Conservation (phyloP, 768 basidiomycete genomes). For the Macrolepiota albuminosa region DNA sequence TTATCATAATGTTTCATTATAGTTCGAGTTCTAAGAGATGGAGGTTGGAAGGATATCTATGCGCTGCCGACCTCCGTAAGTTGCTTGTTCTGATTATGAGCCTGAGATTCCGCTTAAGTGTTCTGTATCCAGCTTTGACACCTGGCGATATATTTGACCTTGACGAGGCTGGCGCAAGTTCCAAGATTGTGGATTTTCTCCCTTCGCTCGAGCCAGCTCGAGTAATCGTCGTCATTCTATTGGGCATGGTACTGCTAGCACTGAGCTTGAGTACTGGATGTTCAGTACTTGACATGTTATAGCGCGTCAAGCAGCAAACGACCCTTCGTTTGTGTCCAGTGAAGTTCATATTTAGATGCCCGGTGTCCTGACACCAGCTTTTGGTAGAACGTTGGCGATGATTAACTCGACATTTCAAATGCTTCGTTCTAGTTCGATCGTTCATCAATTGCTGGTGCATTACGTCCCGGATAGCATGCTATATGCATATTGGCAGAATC, state of each 20-base stretch:
- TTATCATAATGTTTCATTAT: constrained; percentile 15
- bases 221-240: neutral
- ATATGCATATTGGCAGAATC: too few relatives aligned
- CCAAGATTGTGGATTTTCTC: neutral
- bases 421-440: too few relatives aligned
- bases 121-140: constrained; percentile 36
- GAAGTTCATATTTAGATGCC: neutral
- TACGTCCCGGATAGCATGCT: neutral
- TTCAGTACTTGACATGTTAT: neutral
- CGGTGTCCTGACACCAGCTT: neutral
- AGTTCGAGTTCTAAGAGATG: constrained; percentile 57
- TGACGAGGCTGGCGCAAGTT: constrained; percentile 48
- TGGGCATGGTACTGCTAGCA: neutral
- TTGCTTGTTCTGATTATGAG: neutral
- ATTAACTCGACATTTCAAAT: neutral
- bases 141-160: constrained; percentile 47
- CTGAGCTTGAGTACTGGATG: neutral
- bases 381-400: neutral
- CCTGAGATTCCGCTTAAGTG: neutral
- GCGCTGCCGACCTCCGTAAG: constrained; percentile 35
- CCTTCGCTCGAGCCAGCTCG: neutral
- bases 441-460: neutral
- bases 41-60: constrained; percentile 65
- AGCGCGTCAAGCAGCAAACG: neutral
- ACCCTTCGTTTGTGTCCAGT: neutral